phyloP scores from a whole-genome alignment of 768 basidiomycete genomes.

The Phylloporus sp. region DNA sequence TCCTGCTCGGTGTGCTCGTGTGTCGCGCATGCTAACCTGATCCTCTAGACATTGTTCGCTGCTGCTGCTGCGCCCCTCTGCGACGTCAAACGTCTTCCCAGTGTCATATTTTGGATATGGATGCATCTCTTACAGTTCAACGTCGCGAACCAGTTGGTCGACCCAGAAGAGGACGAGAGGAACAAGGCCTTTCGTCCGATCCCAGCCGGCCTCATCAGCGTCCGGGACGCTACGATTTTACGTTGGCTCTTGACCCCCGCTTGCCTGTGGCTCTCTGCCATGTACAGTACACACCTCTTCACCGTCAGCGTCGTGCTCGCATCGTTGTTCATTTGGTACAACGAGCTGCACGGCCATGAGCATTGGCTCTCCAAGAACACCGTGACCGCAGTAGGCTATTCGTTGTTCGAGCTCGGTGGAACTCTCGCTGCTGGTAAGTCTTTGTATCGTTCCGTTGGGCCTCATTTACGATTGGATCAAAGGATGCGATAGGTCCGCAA shows the following conservation, averaged over 20 bases:
- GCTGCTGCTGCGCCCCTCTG: slow-evolving; percentile 31
- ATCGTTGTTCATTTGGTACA: slow-evolving; percentile 35
- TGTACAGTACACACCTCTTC: slow-evolving; percentile 31
- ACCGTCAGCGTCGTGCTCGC: slow-evolving; percentile 29
- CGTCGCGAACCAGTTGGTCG: slow-evolving; percentile 40
- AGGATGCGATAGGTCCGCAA: slow-evolving; percentile 23
- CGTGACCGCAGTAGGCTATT: slow-evolving; percentile 35
- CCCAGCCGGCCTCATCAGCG: slow-evolving; percentile 41
- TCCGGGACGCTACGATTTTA: slow-evolving; percentile 33
- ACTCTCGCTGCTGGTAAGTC: slow-evolving; percentile 35
- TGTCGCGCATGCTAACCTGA: background rate
- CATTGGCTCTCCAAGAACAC: slow-evolving; percentile 35
- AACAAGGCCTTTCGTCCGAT: slow-evolving; percentile 47
- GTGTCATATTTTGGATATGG: slow-evolving; percentile 43
- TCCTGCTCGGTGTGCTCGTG: background rate
- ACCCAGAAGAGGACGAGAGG: slow-evolving; percentile 39
- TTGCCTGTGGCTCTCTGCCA: slow-evolving; percentile 36
- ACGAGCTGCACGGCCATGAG: slow-evolving; percentile 30
- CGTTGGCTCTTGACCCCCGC: slow-evolving; percentile 35
- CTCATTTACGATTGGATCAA: slow-evolving; percentile 2
- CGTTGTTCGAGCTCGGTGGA: slow-evolving; percentile 37
- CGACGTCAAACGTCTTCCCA: slow-evolving; percentile 16
- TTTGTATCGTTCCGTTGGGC: background rate
- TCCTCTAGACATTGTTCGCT: slow-evolving; percentile 33
- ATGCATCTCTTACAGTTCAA: slow-evolving; percentile 45